These are phyloP conservation scores for Lenwebbia sp. DNA, from an alignment of 345 rosid genomes.

Conservation along the genomic window DNA sequence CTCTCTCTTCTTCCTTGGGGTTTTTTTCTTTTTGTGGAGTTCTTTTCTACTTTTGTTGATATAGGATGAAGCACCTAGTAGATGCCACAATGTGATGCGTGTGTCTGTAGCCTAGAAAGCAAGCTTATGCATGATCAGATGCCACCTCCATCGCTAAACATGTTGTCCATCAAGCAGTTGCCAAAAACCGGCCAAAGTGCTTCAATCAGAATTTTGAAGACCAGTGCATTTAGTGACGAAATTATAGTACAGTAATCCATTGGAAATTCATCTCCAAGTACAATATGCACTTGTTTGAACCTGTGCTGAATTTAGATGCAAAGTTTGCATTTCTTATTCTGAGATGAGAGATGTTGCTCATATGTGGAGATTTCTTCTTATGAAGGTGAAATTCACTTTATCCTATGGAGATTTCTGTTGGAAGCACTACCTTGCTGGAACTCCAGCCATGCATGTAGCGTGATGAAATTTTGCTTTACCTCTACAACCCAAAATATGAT, in stretches of 20 bases:
- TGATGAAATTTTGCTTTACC: not conserved
- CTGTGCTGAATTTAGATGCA: not conserved
- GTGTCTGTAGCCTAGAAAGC: not conserved
- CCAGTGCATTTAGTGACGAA: not conserved
- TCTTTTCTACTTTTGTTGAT: not conserved
- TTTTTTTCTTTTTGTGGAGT: not conserved
- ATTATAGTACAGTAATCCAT: not conserved
- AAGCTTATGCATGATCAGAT: not conserved
- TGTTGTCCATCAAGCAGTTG: not conserved
- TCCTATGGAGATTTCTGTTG: not conserved
- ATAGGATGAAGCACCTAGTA: not conserved
- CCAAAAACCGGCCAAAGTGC: not conserved
- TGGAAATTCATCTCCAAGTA: not conserved
- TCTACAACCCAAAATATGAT: not conserved
- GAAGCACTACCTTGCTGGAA: not conserved
- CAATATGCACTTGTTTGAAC: not conserved
- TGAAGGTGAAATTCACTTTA: not conserved
- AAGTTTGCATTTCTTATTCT: not conserved
- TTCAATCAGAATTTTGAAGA: not conserved
- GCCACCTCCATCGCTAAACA: not conserved
- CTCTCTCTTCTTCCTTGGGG: not conserved
- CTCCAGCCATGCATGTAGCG: not conserved
- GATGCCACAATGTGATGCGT: not conserved
- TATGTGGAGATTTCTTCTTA: not conserved
- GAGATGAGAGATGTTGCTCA: not conserved